Evolutionary conservation across 345 rosid genomes (phyloP), one percentile per base, ranked within the genome.

Genomic region (Iberis pinnata): DNA sequence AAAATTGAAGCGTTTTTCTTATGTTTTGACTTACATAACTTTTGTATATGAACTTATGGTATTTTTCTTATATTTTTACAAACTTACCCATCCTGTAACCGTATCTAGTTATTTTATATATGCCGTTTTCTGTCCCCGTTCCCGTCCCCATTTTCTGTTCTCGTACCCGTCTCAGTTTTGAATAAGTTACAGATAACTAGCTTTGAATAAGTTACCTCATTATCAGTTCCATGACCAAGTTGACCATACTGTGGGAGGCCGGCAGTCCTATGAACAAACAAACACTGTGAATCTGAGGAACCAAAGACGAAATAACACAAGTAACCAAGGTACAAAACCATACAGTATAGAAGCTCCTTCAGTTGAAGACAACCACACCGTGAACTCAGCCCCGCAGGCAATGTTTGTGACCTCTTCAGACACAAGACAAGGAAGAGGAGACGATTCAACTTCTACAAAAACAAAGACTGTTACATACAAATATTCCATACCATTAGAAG

Each of bases 181-280:
- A 3, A 51, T 38, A 6, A 15, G 18, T 33, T 4, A 14, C 42
- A 38, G 24, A 46, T 29, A 60, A 31, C 13, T 29, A 42, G 36
- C n/a, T 44, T 45, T 9, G 17, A 14, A 49, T 26, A 58, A 49
- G 41, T 22, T 67, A 86, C 97, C 95, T 88, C 97, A 58, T 93
- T 88, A 64, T 88, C 97, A 7, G 97, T 93, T 61, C 99, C 97
- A 74, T 93, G 99, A 46, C 99, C 99, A 75, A 93, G 97, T 64
- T 93, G 99, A 55, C 99, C 99, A 74, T 83, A 88, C 64, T 88
- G 99, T 53, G 99, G 97, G 69, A 88, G 94, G 43, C 99, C 99
- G 2, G 95, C 97, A 69, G 93, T 85, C 64, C 98, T 92, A 67
- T 56, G 66, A 67, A 65, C 53, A 65, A 52, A 65, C 56, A 70